Evolutionary conservation across 257 asterid genomes (phyloP).

Genomic region (Prunella vulgaris): DNA sequence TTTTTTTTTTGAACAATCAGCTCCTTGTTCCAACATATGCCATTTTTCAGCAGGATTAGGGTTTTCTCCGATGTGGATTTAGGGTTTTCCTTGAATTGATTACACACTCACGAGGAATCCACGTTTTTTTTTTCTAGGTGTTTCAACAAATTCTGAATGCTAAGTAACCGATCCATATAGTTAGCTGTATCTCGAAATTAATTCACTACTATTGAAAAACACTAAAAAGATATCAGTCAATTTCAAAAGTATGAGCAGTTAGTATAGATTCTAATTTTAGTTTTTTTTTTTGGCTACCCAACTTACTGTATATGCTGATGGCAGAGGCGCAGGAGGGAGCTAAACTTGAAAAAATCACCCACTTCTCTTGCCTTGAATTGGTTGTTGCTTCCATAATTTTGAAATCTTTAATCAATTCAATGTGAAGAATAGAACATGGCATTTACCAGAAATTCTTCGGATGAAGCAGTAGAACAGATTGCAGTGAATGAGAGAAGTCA

Average conservation of each 20-base stretch:
- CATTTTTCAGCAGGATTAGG: constrained; percentile 29
- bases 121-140: constrained; percentile 8
- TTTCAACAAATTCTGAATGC: constrained; percentile 23
- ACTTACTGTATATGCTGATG: constrained; percentile 21
- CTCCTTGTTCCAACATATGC: constrained; percentile 11
- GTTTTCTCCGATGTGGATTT: constrained; percentile 34
- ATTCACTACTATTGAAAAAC: not conserved
- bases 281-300: not conserved
- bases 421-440: constrained; percentile 59
- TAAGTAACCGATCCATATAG: constrained; percentile 37
- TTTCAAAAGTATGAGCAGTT: not conserved
- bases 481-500: constrained; percentile 46
- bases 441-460: constrained; percentile 47
- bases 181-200: constrained; percentile 4
- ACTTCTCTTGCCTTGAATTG: constrained; percentile 13
- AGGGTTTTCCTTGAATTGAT: constrained; percentile 29
- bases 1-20: constrained; percentile 25
- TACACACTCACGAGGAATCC: not conserved
- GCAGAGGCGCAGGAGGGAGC: constrained; percentile 49
- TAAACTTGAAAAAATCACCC: constrained; percentile 14
- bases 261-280: not conserved
- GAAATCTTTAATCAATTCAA: constrained; percentile 29
- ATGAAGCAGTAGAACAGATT: constrained; percentile 42
- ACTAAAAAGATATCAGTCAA: not conserved
- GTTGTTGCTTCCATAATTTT: constrained; percentile 15